Evolutionary conservation across 108 stramenopile genomes (phyloP).

Genomic region (Nitzschia sp.): DNA sequence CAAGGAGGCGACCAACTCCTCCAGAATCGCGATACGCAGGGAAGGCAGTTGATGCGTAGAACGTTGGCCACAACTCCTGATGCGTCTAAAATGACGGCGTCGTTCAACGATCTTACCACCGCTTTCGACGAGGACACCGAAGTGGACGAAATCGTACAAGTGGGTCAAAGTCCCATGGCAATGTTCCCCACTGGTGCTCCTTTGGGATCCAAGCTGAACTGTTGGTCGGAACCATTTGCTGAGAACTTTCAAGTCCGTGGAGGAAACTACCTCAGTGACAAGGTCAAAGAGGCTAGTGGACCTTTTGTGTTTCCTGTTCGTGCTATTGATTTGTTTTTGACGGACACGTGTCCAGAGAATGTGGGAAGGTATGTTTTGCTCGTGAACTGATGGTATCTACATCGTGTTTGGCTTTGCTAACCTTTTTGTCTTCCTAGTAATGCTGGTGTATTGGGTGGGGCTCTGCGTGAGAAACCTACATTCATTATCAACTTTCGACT

Average conservation of each 20-base stretch:
- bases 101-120: not conserved
- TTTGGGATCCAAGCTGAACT: conserved; percentile 68
- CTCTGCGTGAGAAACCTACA: conserved; percentile 69
- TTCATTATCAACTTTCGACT: conserved; percentile 87
- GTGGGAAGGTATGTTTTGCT: conserved; percentile 51
- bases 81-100: not conserved
- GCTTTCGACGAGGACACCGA: conserved; percentile 13
- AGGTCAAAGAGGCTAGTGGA: conserved; percentile 64
- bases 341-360: conserved; percentile 73
- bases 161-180: conserved; percentile 35
- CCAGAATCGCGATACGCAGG: conserved; percentile 12
- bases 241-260: conserved; percentile 77
- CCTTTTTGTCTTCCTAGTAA: conserved; percentile 25
- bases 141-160: conserved; percentile 18
- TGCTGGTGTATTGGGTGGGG: conserved; percentile 61
- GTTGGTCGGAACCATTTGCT: conserved; percentile 64
- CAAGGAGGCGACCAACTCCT: not conserved
- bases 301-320: conserved; percentile 65
- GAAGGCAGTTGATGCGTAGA: conserved; percentile 25
- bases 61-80: conserved; percentile 31
- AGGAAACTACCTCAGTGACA: conserved; percentile 68
- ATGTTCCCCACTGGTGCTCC: conserved; percentile 66
- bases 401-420: not conserved
- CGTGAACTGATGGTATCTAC: not conserved
- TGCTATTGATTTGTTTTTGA: conserved; percentile 80